Conservation (phyloP, 163 green algal species). For the Scenedesmus sp. region DNA sequence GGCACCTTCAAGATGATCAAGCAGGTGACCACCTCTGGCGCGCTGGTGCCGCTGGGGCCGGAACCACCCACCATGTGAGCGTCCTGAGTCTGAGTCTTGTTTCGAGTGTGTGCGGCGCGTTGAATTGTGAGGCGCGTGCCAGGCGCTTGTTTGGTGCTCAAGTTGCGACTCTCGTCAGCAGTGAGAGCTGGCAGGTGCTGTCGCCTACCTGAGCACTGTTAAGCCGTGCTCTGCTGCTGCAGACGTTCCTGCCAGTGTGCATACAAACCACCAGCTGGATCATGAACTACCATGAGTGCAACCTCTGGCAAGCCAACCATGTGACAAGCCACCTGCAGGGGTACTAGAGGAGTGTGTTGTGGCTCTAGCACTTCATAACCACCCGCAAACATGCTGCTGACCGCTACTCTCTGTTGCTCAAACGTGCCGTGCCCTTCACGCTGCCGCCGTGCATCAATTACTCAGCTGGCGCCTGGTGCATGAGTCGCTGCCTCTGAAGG, state of each 20-base stretch:
- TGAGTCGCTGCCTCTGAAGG: constrained; percentile 22
- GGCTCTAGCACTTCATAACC: too few species aligned
- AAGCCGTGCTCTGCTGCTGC: too few species aligned
- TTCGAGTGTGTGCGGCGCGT: too few species aligned
- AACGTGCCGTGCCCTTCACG: neutral
- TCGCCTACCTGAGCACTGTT: too few species aligned
- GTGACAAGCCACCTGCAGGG: too few species aligned
- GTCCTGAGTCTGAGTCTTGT: neutral
- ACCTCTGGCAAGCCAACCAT: too few species aligned
- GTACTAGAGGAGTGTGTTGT: constrained; percentile 34
- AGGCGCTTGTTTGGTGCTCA: neutral
- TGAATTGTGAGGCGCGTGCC: neutral
- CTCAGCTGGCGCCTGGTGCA: constrained; percentile 47
- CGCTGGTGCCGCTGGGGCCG: constrained; percentile 2
- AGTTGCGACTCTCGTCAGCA: too few species aligned
- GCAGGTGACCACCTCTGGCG: neutral
- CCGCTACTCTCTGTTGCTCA: neutral
- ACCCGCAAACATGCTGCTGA: neutral
- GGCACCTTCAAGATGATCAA: constrained; percentile 49
- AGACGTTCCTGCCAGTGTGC: constrained; percentile 18
- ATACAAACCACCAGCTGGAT: neutral
- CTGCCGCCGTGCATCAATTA: neutral
- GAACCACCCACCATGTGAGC: constrained; percentile 19
- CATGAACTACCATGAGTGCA: constrained; percentile 6
- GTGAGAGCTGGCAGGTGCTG: too few species aligned